These are phyloP conservation scores for Coniochaeta sp. DNA, from an alignment of 2,329 filamentous ascomycete species.

Conservation along the genomic window DNA sequence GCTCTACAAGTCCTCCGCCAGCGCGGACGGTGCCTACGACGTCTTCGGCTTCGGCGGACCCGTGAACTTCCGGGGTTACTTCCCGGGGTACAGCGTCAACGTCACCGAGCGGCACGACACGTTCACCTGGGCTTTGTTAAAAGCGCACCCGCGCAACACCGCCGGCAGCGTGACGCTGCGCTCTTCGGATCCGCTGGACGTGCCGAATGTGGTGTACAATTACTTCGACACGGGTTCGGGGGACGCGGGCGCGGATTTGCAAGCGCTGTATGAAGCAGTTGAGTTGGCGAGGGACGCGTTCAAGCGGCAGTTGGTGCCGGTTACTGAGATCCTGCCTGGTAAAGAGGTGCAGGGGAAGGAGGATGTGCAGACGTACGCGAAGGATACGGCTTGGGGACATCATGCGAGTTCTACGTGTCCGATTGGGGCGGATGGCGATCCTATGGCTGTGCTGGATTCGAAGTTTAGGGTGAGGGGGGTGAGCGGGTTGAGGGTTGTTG, in stretches of 20 bases:
- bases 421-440: constrained; percentile 47
- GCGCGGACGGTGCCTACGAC: constrained; percentile 22
- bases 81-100: constrained; percentile 26
- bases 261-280: constrained; percentile 39
- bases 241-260: constrained; percentile 21
- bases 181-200: constrained; percentile 43
- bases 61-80: constrained; percentile 26
- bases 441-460: constrained; percentile 47
- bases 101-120: constrained; percentile 31
- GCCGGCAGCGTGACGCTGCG: constrained; percentile 41
- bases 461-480: constrained; percentile 50
- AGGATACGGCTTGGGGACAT: constrained; percentile 44
- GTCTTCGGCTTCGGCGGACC: constrained; percentile 31
- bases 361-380: constrained; percentile 20
- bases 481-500: constrained; percentile 49
- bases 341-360: neutral
- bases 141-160: constrained; percentile 25
- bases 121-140: constrained; percentile 25
- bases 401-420: constrained; percentile 48
- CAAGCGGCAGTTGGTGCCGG: constrained; percentile 13
- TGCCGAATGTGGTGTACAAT: constrained; percentile 43
- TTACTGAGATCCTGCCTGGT: neutral
- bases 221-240: constrained; percentile 36
- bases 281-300: constrained; percentile 40
- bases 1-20: constrained; percentile 15